Base-by-base conservation (phyloP, 2,329 filamentous ascomycete genomes). In the Thelonectria discophora region DNA sequence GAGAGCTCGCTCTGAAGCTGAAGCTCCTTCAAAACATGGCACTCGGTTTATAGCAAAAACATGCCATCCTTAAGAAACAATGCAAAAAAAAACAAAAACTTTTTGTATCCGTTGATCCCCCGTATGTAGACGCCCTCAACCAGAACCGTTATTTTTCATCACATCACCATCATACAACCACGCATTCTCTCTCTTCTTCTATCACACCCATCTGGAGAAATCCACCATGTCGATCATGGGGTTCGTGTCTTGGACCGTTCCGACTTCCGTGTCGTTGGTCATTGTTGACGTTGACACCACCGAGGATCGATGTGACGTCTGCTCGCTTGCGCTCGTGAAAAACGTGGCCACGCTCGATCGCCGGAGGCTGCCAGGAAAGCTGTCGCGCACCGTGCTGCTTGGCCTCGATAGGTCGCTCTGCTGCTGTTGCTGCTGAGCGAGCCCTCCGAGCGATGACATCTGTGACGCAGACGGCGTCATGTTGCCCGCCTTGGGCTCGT, bases 321-420 rank as follows among this genome's bases (percentile, higher is more conserved):
- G 80, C 64, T 88, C 86, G 71, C 81, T 86, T 5, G 82, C 81
- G 61, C 77, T 84, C 2, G 84, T 84, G 66, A 89, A 85, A 70
- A 89, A 89, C 2, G 87, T 90, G 5, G 86, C 87, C 2, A 89
- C 86, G 34, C 86, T 89, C n/a, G 86, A 83, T 60, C 87, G 80
- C 52, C 87, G 81, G 40, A 90, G 78, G 67, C 83, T 87, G 68
- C 77, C 86, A 59, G 55, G 55, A 39, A 89, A 81, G 68, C 86
- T 89, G 66, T 89, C 87, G 13, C 88, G 81, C 50, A 88, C 80
- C 18, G 81, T 83, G 66, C 79, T 81, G 34, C 76, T 74, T 3
- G 82, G 81, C 63, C 82, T 76, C 7, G 77, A 75, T 17, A 68
- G 66, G 17, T 65, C 66, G 40, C 58, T 66, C 51, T 64, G 60